Base-by-base conservation (phyloP, 1,284 basidiomycete genomes). In the Earliella scabrosa region DNA sequence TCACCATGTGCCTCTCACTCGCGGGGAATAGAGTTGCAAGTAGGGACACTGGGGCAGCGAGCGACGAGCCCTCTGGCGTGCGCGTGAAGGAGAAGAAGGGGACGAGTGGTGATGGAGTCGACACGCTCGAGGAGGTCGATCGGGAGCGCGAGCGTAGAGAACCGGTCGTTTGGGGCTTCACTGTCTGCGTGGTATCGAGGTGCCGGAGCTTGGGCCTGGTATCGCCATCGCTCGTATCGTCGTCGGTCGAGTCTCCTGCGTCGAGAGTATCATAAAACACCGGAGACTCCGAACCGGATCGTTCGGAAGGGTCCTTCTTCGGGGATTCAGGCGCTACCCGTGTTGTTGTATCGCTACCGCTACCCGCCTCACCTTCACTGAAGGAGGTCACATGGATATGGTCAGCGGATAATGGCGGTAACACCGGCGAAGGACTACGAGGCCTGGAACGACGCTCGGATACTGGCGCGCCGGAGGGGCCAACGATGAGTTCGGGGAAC, bases 1-100 rank as follows among this genome's bases (percentile, higher is more conserved):
- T 87, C 40, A 90, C 81, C 86, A 90, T 87, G 65, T 89, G 81
- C 45, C 88, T 76, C 63, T 90, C 87, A 45, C 76, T 76, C 11
- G 80, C 80, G 20, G 86, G 85, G 68, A 90, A 90, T 7, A 90
- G 72, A 24, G 81, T 73, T 14, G 87, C 82, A 6, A 90, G 79
- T 27, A 85, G 69, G 43, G 79, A 74, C 5, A 83, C 82, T 46
- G 87, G 85, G 1, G 87, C 83, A 2, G 87, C 88, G 51, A 90
- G 73, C 20, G 88, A 88, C 26, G 86, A 86, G 6, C 87, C 86
- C 72, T 90, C 88, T n/a, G 78, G 71, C 16, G 87, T 88, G 57
- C 86, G 78, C n/a, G 88, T 90, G 68, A 90, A 87, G 59, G 82
- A 87, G 70, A 89, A 90, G 72, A 90, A 89, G 8, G 87, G 82